Conservation (phyloP, 306 rosid genomes). For the Pyrus bretschneideri region DNA sequence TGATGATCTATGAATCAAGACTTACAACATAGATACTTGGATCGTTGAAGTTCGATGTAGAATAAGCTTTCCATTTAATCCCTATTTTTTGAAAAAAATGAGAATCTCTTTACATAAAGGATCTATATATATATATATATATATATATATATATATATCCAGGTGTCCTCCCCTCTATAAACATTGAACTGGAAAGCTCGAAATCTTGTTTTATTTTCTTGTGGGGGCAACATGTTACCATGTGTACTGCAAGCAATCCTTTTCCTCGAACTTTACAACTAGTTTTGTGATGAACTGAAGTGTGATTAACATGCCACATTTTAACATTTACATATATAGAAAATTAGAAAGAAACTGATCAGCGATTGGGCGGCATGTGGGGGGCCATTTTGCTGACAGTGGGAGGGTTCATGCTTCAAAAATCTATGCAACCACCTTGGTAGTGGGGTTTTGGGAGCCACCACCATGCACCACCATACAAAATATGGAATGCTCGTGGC, state of each 20-base stretch:
- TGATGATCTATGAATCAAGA: no score
- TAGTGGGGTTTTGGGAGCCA: not conserved
- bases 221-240: not conserved
- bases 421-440: not conserved
- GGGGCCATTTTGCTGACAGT: constrained; percentile 3
- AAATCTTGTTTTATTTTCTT: not conserved
- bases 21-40: no score
- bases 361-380: constrained; percentile 15
- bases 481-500: constrained; percentile 1
- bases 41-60: no score
- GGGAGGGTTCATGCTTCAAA: not conserved
- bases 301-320: not conserved
- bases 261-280: constrained; percentile 10
- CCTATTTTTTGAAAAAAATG: no score
- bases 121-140: no score
- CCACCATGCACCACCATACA: not conserved
- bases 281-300: not conserved
- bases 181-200: not conserved
- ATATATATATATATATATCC: not conserved
- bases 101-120: no score
- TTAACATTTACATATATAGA: not conserved
- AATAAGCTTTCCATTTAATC: rapidly evolving
- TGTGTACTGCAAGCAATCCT: not conserved
- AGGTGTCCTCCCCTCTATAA: not conserved
- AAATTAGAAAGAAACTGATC: not conserved